Percentiles rank a stretch among this genome's conserved stretches.
phyloP scores from a whole-genome alignment of 1,284 basidiomycete genomes.

The Thecaphora thlaspeos region DNA sequence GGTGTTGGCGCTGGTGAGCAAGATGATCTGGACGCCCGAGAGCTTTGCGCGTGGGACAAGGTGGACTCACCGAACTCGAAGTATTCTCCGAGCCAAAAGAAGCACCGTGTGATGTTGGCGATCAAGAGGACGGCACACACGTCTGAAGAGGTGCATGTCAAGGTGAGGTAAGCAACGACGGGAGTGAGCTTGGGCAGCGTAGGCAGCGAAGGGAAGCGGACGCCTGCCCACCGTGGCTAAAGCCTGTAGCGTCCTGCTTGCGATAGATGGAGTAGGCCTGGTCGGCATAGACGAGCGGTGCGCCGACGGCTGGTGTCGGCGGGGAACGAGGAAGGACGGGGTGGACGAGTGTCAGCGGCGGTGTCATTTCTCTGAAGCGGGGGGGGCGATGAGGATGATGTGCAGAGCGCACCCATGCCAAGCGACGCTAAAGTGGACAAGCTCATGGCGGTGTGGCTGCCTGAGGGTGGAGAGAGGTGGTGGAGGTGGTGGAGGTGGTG shows the following conservation, averaged over 20 bases:
- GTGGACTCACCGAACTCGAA: conserved; percentile 67
- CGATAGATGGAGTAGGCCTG: conserved; percentile 48
- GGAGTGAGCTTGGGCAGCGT: not conserved
- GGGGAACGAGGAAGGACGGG: not conserved
- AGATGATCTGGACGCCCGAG: conserved; percentile 79
- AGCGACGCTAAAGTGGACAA: conserved; percentile 24
- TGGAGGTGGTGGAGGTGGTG: too few species aligned
- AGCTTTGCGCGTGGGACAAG: too few species aligned
- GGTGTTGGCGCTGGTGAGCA: too few species aligned
- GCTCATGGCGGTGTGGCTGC: conserved; percentile 24
- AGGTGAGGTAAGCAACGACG: too few species aligned
- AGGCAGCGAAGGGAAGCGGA: not conserved
- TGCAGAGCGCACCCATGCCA: conserved; percentile 13
- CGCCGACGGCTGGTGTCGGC: conserved; percentile 27
- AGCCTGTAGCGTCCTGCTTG: conserved; percentile 70
- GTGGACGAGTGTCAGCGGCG: not conserved
- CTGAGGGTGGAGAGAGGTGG: too few species aligned
- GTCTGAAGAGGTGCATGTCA: too few species aligned
- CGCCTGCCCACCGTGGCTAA: conserved; percentile 61
- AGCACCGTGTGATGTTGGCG: conserved; percentile 59
- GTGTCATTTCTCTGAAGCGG: too few species aligned
- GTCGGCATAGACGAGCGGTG: conserved; percentile 49
- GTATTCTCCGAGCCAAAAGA: conserved; percentile 72
- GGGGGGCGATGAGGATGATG: not conserved
- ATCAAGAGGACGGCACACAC: conserved; percentile 47